A percentile compares a stretch with the other conserved stretches of the same genome.
Conservation (phyloP, 139 green algal species). For the Chlorella sp. region DNA sequence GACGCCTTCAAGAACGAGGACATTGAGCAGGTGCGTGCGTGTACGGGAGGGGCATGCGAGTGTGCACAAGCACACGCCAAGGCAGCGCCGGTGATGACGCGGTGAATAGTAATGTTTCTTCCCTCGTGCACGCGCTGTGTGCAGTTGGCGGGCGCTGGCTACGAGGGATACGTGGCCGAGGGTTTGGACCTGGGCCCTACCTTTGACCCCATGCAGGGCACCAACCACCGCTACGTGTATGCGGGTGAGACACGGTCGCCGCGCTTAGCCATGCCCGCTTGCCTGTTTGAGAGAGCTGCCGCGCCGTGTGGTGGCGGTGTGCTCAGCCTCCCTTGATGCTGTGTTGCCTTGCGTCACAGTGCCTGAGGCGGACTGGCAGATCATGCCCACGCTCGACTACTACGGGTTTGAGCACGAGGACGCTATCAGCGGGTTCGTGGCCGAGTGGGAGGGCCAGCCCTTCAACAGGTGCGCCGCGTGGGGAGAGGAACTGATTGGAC, state of each 20-base stretch:
- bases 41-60: background rate
- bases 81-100: too few relatives aligned
- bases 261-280: too few relatives aligned
- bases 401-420: conserved; percentile 49
- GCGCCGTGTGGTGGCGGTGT: too few relatives aligned
- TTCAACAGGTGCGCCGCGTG: conserved; percentile 15
- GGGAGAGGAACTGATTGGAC: too few relatives aligned
- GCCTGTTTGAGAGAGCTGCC: too few relatives aligned
- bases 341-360: too few relatives aligned
- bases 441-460: conserved; percentile 23
- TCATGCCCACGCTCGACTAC: conserved; percentile 35
- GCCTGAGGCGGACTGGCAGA: conserved; percentile 7
- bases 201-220: conserved; percentile 48
- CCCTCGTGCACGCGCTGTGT: too few relatives aligned
- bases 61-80: too few relatives aligned
- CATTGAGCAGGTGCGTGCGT: conserved; percentile 3
- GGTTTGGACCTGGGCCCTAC: conserved; percentile 40
- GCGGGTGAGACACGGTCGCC: too few relatives aligned
- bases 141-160: conserved; percentile 19
- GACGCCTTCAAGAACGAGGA: conserved; percentile 17
- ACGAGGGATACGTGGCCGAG: conserved; percentile 44
- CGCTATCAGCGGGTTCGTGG: conserved; percentile 46
- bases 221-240: conserved; percentile 28
- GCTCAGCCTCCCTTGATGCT: too few relatives aligned
- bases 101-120: too few relatives aligned